Percentiles rank a stretch among this genome's conserved stretches.
phyloP scores from a whole-genome alignment of 2,329 filamentous ascomycete species.

The Fusarium guadeloupense region DNA sequence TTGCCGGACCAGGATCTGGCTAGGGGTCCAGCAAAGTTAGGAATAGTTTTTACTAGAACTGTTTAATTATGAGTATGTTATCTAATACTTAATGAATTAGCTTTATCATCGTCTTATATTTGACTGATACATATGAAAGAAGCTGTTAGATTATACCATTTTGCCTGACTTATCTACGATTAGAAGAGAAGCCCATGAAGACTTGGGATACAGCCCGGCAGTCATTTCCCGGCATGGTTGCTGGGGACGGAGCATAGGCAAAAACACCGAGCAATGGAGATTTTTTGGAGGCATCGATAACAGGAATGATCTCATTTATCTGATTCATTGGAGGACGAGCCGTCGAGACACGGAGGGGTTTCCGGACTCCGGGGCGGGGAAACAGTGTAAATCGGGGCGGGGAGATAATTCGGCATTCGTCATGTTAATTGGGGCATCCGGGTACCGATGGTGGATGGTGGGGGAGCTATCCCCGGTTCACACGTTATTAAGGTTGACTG shows the following conservation, averaged over 20 bases:
- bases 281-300: not conserved
- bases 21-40: too few relatives aligned
- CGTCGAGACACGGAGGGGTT: slow-evolving; percentile 19
- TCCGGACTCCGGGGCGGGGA: slow-evolving; percentile 29
- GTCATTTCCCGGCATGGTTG: not conserved
- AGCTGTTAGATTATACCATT: too few relatives aligned
- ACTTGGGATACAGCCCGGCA: not conserved
- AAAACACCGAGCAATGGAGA: not conserved
- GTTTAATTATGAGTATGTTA: too few relatives aligned
- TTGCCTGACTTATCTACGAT: too few relatives aligned
- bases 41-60: too few relatives aligned
- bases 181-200: not conserved
- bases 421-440: slow-evolving; percentile 20
- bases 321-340: not conserved
- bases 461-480: slow-evolving; percentile 10
- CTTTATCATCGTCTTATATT: too few relatives aligned
- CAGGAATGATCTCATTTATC: not conserved
- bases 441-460: slow-evolving; percentile 33
- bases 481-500: slow-evolving; percentile 5
- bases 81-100: too few relatives aligned
- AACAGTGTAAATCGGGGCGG: slow-evolving; percentile 20
- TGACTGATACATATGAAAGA: too few relatives aligned
- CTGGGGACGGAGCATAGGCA: slow-evolving; percentile 7
- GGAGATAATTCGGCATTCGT: slow-evolving; percentile 41
- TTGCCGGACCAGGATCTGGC: too few relatives aligned